Conservation (phyloP, 2,329 filamentous ascomycete species). For the Cladosporium halotolerans region DNA sequence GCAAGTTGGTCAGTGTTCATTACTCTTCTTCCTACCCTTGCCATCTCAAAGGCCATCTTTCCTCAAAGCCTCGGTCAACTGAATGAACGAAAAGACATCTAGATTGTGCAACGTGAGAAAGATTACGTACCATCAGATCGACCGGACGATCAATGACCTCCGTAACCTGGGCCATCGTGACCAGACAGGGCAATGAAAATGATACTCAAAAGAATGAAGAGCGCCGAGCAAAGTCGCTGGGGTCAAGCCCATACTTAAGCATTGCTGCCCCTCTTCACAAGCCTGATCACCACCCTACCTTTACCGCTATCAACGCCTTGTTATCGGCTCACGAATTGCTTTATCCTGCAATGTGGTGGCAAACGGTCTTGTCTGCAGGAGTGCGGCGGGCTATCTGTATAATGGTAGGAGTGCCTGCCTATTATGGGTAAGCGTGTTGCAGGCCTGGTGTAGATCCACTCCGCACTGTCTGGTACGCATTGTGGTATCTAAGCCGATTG, state of each 20-base stretch:
- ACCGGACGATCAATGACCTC: constrained; percentile 30
- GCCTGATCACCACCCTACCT: not conserved
- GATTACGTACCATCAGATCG: constrained; percentile 24
- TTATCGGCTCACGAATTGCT: not conserved
- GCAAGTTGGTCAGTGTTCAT: not conserved
- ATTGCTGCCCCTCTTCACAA: not conserved
- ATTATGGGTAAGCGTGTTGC: not conserved
- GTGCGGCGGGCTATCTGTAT: not conserved
- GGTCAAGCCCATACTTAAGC: not conserved
- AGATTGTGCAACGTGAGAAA: not conserved
- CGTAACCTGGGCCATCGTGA: constrained; percentile 23
- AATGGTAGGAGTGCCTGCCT: not conserved
- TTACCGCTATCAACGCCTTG: not conserved
- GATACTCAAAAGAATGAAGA: not conserved
- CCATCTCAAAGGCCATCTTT: not conserved
- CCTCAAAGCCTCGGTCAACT: not conserved
- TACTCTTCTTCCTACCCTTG: not conserved
- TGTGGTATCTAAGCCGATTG: no score
- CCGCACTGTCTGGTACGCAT: no score
- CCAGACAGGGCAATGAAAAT: not conserved
- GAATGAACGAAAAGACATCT: no score
- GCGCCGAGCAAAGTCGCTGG: not conserved
- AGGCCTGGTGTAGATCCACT: no score
- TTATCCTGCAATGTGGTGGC: not conserved
- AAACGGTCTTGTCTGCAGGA: not conserved